Evolutionary conservation across 2,329 filamentous ascomycete genomes (phyloP).

Genomic region (Hypoxylon sp.): DNA sequence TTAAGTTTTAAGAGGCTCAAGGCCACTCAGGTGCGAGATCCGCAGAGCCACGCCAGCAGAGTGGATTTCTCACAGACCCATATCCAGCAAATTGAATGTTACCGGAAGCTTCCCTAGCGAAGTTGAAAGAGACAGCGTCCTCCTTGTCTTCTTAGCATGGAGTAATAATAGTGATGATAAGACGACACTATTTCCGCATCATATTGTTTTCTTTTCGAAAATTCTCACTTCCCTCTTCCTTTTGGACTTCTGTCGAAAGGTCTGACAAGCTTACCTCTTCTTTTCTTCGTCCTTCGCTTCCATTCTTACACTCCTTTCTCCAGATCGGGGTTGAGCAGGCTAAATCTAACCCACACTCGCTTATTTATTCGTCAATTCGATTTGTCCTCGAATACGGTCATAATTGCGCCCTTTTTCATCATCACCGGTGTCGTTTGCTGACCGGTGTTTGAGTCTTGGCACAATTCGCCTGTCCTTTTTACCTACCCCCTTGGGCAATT

Average conservation of each 20-base stretch:
- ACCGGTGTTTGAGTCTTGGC: too few relatives aligned
- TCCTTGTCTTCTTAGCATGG: slow-evolving; percentile 9
- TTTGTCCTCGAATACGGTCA: slow-evolving; percentile 15
- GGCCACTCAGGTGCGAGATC: slow-evolving; percentile 13
- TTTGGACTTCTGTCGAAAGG: slow-evolving; percentile 12
- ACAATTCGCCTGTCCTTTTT: slow-evolving; percentile 4
- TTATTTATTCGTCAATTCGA: slow-evolving; percentile 7
- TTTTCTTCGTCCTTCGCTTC: slow-evolving; percentile 20
- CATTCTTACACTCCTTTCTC: slow-evolving; percentile 30
- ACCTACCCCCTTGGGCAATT: slow-evolving; percentile 9
- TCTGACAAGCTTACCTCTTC: slow-evolving; percentile 34
- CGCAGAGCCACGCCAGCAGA: slow-evolving; percentile 24
- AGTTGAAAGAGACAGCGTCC: slow-evolving; percentile 12
- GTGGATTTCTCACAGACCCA: slow-evolving; percentile 15
- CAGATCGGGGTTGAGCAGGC: slow-evolving; percentile 18
- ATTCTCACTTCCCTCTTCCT: slow-evolving; percentile 11
- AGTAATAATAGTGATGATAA: slow-evolving; percentile 25
- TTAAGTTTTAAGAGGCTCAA: slow-evolving; percentile 7
- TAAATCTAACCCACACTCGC: too few relatives aligned
- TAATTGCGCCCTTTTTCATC: slow-evolving; percentile 15
- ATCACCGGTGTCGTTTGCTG: too few relatives aligned
- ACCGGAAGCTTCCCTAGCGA: slow-evolving; percentile 27
- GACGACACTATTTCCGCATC: slow-evolving; percentile 14
- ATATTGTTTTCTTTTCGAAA: slow-evolving; percentile 7
- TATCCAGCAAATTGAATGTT: slow-evolving; percentile 22